Evolutionary conservation across 495 filamentous ascomycete genomes (phyloP), one percentile per base, ranked within the genome.

Genomic region (Massariosphaeria phaeospora): DNA sequence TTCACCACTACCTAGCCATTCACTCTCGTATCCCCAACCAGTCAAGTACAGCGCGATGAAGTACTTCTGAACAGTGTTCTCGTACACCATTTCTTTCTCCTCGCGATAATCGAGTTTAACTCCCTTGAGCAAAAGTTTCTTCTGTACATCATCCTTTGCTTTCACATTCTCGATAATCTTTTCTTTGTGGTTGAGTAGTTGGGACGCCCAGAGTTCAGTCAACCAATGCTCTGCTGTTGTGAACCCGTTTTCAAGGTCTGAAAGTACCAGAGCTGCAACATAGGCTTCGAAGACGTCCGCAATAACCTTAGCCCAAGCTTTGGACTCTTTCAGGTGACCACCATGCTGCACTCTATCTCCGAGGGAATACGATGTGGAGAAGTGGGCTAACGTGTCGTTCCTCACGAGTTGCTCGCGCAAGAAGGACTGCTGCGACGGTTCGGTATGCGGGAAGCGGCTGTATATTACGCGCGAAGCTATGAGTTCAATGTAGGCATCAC

Each of bases 241-340:
- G 43, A 85, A 76, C 6, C 89, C 89, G 3, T 78, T 61, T 10
- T 63, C 67, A 0, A 79, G 70, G 62, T 86, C 75, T 11, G 81
- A 82, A 8, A 89, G 68, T 38, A 94, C 76, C 21, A 88, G 66
- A 11, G 86, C 89, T 17, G 87, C 90, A 9, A 90, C 79, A 66
- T 91, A 95, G 1, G 90, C 84, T 68, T 96, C 90, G 64, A 96
- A 91, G 8, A 96, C 77, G 67, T 96, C 90, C 8, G 82, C 90
- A 41, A 82, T 71, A 15, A 84, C 79, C 66, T 96, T 96, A 23
- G 60, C 70, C 25, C 72, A 76, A 56, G 76, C 75, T 54, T 76
- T 76, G 40, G 80, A 75, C 8, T 69, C 59, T 44, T 73, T 63
- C 10, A 55, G 51, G 74, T 68, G 34, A 58, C 48, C n/a, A 78